Conservation (phyloP, 2,329 filamentous ascomycete genomes). For the Bimuria novae-zelandiae region DNA sequence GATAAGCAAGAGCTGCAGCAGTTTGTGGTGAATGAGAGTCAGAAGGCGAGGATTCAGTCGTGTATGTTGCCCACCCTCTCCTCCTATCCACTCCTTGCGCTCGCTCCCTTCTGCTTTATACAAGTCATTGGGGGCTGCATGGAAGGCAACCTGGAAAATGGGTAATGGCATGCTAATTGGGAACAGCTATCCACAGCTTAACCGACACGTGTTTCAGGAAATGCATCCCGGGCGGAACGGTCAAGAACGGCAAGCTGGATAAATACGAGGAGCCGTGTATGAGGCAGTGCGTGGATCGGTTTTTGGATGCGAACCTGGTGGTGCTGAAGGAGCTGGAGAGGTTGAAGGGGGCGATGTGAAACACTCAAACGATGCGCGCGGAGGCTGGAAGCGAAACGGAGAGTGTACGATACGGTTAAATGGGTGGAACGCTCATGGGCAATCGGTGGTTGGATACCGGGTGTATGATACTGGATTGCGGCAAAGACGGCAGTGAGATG, state of each 20-base stretch:
- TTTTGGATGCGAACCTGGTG: slow-evolving; percentile 83
- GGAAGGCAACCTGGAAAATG: background rate
- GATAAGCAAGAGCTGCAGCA: slow-evolving; percentile 88
- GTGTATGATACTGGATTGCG: too few relatives aligned
- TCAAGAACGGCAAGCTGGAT: slow-evolving; percentile 75
- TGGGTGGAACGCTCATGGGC: too few relatives aligned
- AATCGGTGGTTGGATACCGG: too few relatives aligned
- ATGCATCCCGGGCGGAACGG: slow-evolving; percentile 75
- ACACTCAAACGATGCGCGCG: background rate
- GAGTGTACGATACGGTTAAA: background rate
- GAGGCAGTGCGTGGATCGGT: slow-evolving; percentile 90
- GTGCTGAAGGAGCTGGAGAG: slow-evolving; percentile 84
- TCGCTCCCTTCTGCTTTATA: background rate
- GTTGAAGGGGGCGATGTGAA: slow-evolving; percentile 45
- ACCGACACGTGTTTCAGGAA: slow-evolving; percentile 92
- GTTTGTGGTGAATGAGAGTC: slow-evolving; percentile 81
- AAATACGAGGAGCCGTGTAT: slow-evolving; percentile 80
- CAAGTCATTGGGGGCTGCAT: background rate
- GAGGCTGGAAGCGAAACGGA: too few relatives aligned
- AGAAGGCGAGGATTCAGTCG: slow-evolving; percentile 74
- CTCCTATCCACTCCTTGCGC: too few relatives aligned
- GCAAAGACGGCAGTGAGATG: too few relatives aligned
- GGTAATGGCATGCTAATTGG: background rate
- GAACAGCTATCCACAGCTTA: slow-evolving; percentile 64
- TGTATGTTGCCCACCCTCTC: slow-evolving; percentile 23